A percentile compares a stretch with the other conserved stretches of the same genome.
phyloP scores from a whole-genome alignment of 306 rosid species.

The Vicia faba region DNA sequence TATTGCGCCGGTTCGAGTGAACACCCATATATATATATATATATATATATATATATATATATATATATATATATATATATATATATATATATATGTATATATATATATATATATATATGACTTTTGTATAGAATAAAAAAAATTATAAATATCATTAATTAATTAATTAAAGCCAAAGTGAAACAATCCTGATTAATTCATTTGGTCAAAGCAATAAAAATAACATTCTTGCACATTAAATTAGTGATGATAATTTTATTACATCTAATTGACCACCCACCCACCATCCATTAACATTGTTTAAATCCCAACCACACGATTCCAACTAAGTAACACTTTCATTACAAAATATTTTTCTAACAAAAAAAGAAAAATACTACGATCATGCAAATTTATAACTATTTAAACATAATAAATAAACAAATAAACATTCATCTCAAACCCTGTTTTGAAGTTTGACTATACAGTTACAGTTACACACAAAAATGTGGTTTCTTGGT shows the following conservation, averaged over 20 bases:
- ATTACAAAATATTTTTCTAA: not conserved
- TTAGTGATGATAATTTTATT: not conserved
- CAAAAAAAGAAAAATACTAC: not conserved
- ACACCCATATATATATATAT: too few species aligned
- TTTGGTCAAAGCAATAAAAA: not conserved
- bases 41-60: too few species aligned
- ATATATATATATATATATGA: too few species aligned
- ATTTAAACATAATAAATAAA: not conserved
- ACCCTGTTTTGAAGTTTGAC: not conserved
- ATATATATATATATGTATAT: too few species aligned
- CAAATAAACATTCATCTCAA: not conserved
- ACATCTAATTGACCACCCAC: not conserved
- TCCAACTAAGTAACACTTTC: not conserved
- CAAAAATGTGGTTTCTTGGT: constrained; percentile 58
- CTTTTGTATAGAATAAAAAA: too few species aligned
- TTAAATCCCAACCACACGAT: not conserved
- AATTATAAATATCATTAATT: too few species aligned
- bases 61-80: too few species aligned
- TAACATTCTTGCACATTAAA: not conserved
- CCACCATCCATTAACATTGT: not conserved
- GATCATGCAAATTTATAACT: not conserved
- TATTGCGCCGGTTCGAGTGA: too few species aligned
- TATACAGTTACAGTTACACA: too few species aligned
- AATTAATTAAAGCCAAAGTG: too few species aligned
- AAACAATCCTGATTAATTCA: too few species aligned